These are phyloP conservation scores for Mucor plumbeus DNA, from an alignment of 371 early-diverging fungal genomes.

Conservation along the genomic window DNA sequence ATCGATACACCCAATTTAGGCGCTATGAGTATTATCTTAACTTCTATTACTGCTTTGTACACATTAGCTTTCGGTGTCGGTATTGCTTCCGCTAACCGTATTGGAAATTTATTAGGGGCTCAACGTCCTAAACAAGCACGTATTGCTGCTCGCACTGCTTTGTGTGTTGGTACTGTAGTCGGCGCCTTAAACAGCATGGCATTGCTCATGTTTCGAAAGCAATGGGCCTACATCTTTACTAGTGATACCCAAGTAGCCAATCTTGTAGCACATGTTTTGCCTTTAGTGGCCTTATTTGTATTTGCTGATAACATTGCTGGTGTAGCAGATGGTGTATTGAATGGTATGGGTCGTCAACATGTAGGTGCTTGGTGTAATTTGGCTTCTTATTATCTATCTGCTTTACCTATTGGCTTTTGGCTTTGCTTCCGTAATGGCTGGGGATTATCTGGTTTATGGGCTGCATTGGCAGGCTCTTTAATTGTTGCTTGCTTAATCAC, in stretches of 20 bases:
- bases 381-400: constrained; percentile 65
- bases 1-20: constrained; percentile 82
- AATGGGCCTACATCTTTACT: constrained; percentile 72
- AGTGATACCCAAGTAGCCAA: constrained; percentile 65
- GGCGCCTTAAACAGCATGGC: constrained; percentile 33
- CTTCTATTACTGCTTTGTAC: constrained; percentile 71
- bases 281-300: constrained; percentile 79
- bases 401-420: constrained; percentile 68
- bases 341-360: constrained; percentile 74
- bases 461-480: constrained; percentile 43
- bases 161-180: constrained; percentile 41
- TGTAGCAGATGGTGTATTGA: constrained; percentile 71
- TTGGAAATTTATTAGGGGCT: constrained; percentile 78
- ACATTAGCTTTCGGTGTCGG: constrained; percentile 66
- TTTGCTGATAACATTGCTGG: constrained; percentile 72
- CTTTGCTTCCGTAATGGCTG: constrained; percentile 59
- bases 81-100: constrained; percentile 76
- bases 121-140: constrained; percentile 52
- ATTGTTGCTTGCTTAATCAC: constrained; percentile 31
- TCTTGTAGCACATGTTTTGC: constrained; percentile 70
- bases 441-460: constrained; percentile 73
- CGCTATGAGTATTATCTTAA: constrained; percentile 81
- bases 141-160: constrained; percentile 47
- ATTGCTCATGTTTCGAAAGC: constrained; percentile 44
- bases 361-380: constrained; percentile 71